phyloP scores from a whole-genome alignment of 2,329 filamentous ascomycete species.

The Whalleya microplaca region DNA sequence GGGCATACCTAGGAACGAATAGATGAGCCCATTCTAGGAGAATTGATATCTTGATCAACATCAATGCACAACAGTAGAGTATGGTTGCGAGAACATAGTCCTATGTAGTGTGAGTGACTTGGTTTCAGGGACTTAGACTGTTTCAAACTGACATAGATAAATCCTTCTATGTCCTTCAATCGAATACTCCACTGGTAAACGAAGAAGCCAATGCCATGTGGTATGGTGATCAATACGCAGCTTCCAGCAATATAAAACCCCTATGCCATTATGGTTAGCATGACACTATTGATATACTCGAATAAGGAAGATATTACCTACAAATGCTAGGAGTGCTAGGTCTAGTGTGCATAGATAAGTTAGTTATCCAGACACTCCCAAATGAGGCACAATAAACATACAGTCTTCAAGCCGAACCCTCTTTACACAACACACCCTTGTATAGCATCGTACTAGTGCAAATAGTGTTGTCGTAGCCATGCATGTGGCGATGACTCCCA shows the following conservation, averaged over 20 bases:
- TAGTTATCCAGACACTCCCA: too few species aligned
- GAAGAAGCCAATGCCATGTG: slow-evolving; percentile 15
- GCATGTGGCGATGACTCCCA: too few species aligned
- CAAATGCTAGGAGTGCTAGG: too few species aligned
- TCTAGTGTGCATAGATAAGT: too few species aligned
- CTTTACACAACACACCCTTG: too few species aligned
- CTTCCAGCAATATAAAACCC: background rate
- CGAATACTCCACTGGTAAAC: slow-evolving; percentile 28
- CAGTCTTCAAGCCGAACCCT: too few species aligned
- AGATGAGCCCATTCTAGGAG: slow-evolving; percentile 25
- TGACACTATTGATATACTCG: too few species aligned
- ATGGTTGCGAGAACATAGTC: background rate
- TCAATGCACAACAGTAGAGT: slow-evolving; percentile 1
- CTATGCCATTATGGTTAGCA: background rate
- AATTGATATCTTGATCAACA: slow-evolving; percentile 23
- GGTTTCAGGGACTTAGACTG: background rate
- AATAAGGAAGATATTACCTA: too few species aligned
- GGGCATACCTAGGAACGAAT: slow-evolving; percentile 16
- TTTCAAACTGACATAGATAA: slow-evolving; percentile 14
- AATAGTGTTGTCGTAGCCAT: too few species aligned
- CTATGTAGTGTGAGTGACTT: too few species aligned
- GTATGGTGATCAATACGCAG: background rate
- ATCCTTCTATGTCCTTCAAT: slow-evolving; percentile 7
- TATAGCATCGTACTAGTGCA: too few species aligned
- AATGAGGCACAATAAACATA: too few species aligned